A percentile compares a stretch with the other conserved stretches of the same genome.
Evolutionary conservation across 257 asterid genomes (phyloP).

Genomic region (Marsdenia floribunda): DNA sequence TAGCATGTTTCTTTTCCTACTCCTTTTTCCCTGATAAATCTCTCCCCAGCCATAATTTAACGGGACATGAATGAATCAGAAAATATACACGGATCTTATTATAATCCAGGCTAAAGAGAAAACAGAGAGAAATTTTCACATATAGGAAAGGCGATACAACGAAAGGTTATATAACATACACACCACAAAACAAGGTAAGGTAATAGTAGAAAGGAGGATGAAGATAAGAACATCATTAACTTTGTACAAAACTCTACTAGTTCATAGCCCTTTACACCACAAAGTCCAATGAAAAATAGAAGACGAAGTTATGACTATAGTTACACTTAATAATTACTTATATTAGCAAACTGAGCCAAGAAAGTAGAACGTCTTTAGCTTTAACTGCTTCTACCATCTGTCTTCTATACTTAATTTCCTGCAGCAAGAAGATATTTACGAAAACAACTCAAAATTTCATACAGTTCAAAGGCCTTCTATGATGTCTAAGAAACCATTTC

Average conservation of each 20-base stretch:
- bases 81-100: background rate
- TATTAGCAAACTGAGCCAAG: conserved; percentile 11
- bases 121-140: too few relatives aligned
- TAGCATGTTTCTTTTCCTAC: too few relatives aligned
- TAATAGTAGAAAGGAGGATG: background rate
- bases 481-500: background rate
- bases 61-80: background rate
- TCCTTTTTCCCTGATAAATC: too few relatives aligned
- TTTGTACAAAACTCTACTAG: conserved; percentile 5
- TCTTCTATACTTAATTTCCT: conserved; percentile 14
- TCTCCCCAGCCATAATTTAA: background rate
- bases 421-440: conserved; percentile 11
- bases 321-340: conserved; percentile 10
- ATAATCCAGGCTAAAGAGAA: background rate
- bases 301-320: conserved; percentile 6
- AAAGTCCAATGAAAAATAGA: background rate
- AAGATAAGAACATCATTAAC: conserved; percentile 1
- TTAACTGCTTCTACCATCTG: conserved; percentile 19
- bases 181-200: background rate
- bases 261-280: background rate
- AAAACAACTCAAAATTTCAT: background rate
- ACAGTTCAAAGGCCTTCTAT: background rate
- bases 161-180: background rate
- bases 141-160: background rate
- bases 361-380: conserved; percentile 12